phyloP scores from a whole-genome alignment of 2,329 filamentous ascomycete species.

The Aaosphaeria arxii region DNA sequence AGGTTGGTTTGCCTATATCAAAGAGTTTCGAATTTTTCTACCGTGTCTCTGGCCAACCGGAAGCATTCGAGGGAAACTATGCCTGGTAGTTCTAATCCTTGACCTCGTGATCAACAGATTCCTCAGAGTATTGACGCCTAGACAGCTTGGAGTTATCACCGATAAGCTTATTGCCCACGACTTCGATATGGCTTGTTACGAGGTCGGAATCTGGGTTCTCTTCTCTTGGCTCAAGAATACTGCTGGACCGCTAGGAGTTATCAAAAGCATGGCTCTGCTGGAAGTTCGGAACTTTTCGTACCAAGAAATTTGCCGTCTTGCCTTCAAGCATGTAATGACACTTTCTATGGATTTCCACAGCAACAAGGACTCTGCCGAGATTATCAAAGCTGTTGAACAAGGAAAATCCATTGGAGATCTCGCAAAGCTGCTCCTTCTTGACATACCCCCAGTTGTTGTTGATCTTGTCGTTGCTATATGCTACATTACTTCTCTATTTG shows the following conservation, averaged over 20 bases:
- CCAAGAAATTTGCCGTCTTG: background rate
- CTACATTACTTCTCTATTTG: background rate
- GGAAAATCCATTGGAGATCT: background rate
- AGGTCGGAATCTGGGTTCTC: too few relatives aligned
- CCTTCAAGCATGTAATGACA: background rate
- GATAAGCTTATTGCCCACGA: background rate
- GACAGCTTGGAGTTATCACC: background rate
- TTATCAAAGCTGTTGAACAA: background rate
- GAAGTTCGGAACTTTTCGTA: background rate
- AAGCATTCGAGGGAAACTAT: background rate
- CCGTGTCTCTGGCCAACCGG: background rate
- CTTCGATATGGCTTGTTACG: too few relatives aligned
- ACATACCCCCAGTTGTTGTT: background rate
- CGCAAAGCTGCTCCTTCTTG: background rate
- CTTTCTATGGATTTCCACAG: background rate
- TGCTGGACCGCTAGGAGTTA: too few relatives aligned
- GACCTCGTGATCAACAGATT: background rate
- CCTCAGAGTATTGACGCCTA: background rate
- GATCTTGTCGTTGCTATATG: background rate
- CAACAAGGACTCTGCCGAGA: background rate
- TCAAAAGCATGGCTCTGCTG: too few relatives aligned
- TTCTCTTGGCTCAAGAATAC: too few relatives aligned
- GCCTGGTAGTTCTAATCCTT: background rate
- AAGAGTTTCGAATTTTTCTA: background rate
- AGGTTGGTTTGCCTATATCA: background rate